Base-by-base conservation (phyloP, 208 protist species). In the Leishmania aethiopica region DNA sequence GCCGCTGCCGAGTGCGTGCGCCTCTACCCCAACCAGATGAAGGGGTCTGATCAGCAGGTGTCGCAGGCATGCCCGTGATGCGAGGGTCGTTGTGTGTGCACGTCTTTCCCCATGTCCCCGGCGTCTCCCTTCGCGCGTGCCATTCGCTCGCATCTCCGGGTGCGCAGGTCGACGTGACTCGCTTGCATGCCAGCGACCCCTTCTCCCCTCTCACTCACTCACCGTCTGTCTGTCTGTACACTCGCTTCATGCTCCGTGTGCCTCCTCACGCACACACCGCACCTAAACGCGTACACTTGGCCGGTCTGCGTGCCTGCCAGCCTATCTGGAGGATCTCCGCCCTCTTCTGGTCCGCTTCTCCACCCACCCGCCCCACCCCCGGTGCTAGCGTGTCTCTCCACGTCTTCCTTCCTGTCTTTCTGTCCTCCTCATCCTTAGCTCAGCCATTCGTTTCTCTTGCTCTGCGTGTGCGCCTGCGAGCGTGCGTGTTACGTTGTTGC, bases 1-100 rank as follows among this genome's bases (percentile, higher is more conserved):
- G 86, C 86, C 0, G 89, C 92, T 7, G 87, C 82, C 35, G 77
- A 77, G 55, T 88, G 83, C 45, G 55, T 95, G n/a, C 78, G 79
- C 1, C 25, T 93, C 3, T 70, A 71, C 25, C 84, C 80, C 22
- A 73, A 69, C 42, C 77, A 83, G 22, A 70, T 86, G 59, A 59
- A 77, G 45, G 75, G 28, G 40, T 74, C 49, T 66, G 81, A 75
- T 19, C 32, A 6, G 60, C 22, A 75, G 59, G 37, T 11, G 35
- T 17, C 17, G 64, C 35, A 70, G 35, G 32, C 64, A 25, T 70
- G 57, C 57, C 25, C 13, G 57, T 62, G 28, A 32, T 62, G 57
- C 25, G 25, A n/a, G 0, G 25, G 17, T 2, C 6, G 25, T 59
- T 32, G 25, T 62, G 25, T 7, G 57, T 32, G 25, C 25, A 11